phyloP scores from a whole-genome alignment of 495 filamentous ascomycete genomes.

The Penicillium desertorum region DNA sequence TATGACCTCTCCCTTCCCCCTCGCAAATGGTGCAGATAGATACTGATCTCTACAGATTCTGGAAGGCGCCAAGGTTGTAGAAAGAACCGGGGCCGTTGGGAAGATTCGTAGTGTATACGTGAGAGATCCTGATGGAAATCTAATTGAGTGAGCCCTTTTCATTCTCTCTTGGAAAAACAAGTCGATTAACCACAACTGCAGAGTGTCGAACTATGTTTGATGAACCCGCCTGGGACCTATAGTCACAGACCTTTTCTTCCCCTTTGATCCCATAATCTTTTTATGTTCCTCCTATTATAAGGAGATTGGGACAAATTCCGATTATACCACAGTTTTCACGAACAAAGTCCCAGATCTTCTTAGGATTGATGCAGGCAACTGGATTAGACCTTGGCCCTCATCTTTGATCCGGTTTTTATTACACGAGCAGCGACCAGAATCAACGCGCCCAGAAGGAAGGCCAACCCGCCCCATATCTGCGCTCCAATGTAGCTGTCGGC shows the following conservation, averaged over 20 bases:
- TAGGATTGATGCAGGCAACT: background rate
- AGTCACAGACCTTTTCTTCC: background rate
- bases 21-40: background rate
- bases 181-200: background rate
- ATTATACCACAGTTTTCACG: background rate
- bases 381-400: background rate
- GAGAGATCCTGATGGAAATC: slow-evolving; percentile 57
- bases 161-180: background rate
- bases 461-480: slow-evolving; percentile 41
- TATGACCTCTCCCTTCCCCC: slow-evolving; percentile 1
- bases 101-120: slow-evolving; percentile 55
- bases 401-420: background rate
- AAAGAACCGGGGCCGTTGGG: slow-evolving; percentile 50
- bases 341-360: background rate
- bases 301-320: background rate
- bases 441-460: background rate
- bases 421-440: background rate
- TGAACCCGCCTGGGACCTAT: background rate
- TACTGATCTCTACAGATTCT: slow-evolving; percentile 26
- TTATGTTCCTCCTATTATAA: background rate
- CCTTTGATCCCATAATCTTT: background rate
- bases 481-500: slow-evolving; percentile 50
- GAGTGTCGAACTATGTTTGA: slow-evolving; percentile 27
- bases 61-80: slow-evolving; percentile 48
- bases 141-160: slow-evolving; percentile 47